These are phyloP conservation scores for Zygoascus tannicola DNA, from an alignment of 805 yeast genomes.

Conservation along the genomic window DNA sequence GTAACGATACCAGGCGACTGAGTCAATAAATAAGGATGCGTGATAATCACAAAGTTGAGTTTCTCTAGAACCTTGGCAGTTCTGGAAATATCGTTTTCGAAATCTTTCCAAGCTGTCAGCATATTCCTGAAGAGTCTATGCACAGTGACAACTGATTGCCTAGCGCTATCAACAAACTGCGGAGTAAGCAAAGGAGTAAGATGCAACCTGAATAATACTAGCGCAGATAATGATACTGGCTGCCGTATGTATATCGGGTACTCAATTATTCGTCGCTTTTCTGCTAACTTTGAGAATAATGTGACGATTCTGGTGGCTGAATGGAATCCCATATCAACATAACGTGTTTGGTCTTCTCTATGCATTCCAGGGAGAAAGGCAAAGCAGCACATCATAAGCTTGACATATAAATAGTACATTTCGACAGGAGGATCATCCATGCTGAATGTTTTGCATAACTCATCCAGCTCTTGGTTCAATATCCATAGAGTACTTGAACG, in stretches of 20 bases:
- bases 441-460: slow-evolving; percentile 55
- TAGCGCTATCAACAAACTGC: slow-evolving; percentile 71
- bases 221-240: slow-evolving; percentile 67
- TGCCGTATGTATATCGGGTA: slow-evolving; percentile 82
- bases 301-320: slow-evolving; percentile 78
- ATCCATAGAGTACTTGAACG: slow-evolving; percentile 74
- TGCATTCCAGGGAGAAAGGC: slow-evolving; percentile 77
- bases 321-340: slow-evolving; percentile 71
- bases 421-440: slow-evolving; percentile 56
- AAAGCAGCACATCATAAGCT: slow-evolving; percentile 75
- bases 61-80: slow-evolving; percentile 87
- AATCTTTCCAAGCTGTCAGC: slow-evolving; percentile 82
- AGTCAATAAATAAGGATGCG: slow-evolving; percentile 76
- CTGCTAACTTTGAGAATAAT: slow-evolving; percentile 59
- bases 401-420: slow-evolving; percentile 67
- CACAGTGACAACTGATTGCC: slow-evolving; percentile 89
- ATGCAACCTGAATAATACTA: slow-evolving; percentile 71
- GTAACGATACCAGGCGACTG: slow-evolving; percentile 68
- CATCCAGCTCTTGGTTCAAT: slow-evolving; percentile 67
- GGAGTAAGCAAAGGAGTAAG: slow-evolving; percentile 64
- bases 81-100: slow-evolving; percentile 82
- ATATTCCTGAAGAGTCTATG: slow-evolving; percentile 83
- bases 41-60: slow-evolving; percentile 73
- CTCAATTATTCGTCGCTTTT: slow-evolving; percentile 63
- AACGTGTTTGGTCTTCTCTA: slow-evolving; percentile 74